Conservation (phyloP, 2,329 filamentous ascomycete species). For the Alternaria sp. region DNA sequence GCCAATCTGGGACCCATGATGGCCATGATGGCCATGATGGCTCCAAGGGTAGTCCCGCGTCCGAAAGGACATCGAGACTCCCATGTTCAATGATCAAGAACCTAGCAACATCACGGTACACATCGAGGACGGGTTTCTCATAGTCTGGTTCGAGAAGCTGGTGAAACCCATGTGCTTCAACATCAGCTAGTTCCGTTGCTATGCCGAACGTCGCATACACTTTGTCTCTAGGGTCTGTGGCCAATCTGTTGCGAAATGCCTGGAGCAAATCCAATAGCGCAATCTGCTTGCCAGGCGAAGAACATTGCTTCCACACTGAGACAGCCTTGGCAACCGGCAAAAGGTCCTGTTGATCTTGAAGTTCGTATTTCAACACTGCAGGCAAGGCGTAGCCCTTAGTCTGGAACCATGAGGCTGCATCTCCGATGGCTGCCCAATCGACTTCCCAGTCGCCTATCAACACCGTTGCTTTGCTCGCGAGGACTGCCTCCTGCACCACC, state of each 20-base stretch:
- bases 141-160: slow-evolving; percentile 3
- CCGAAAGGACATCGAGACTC: background rate
- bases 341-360: slow-evolving; percentile 1
- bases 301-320: background rate
- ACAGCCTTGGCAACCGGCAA: slow-evolving; percentile 1
- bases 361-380: slow-evolving; percentile 1
- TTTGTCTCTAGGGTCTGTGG: background rate
- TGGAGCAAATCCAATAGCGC: background rate
- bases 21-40: too few relatives aligned
- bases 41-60: too few relatives aligned
- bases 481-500: slow-evolving; percentile 6
- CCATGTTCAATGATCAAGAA: slow-evolving; percentile 4
- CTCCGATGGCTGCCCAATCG: slow-evolving; percentile 7
- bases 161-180: background rate
- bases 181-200: background rate
- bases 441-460: slow-evolving; percentile 9
- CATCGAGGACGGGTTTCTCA: background rate
- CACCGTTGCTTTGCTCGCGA: background rate
- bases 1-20: too few relatives aligned
- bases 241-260: background rate
- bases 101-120: slow-evolving; percentile 1
- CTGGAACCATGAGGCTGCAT: slow-evolving; percentile 5
- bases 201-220: slow-evolving; percentile 6
- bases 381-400: slow-evolving; percentile 6
- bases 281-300: background rate